These are phyloP conservation scores for Stagonosporopsis cucurbitacearum DNA, from an alignment of 2,329 filamentous ascomycete species.

Conservation along the genomic window DNA sequence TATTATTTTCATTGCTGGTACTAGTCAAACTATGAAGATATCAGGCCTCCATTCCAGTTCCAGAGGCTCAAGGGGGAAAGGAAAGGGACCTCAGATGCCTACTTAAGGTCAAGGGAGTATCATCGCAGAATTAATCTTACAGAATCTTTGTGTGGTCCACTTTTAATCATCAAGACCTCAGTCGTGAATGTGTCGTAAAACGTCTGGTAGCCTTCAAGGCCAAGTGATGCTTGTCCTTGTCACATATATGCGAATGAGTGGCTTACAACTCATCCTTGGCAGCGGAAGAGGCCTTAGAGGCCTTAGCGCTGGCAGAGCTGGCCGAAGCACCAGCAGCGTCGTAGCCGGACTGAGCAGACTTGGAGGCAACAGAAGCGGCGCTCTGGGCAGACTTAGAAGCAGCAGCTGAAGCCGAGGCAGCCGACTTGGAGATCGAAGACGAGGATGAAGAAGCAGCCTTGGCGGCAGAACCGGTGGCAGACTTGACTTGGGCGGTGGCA, in stretches of 20 bases:
- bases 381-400: slow-evolving; percentile 43
- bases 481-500: slow-evolving; percentile 36
- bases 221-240: slow-evolving; percentile 23
- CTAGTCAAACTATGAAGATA: slow-evolving; percentile 29
- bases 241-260: background rate
- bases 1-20: slow-evolving; percentile 29
- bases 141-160: slow-evolving; percentile 23
- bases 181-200: slow-evolving; percentile 34
- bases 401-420: slow-evolving; percentile 40
- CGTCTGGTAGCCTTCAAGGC: slow-evolving; percentile 21
- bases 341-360: slow-evolving; percentile 42
- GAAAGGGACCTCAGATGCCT: slow-evolving; percentile 26
- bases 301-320: slow-evolving; percentile 26
- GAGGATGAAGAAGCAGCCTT: slow-evolving; percentile 44
- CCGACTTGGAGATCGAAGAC: slow-evolving; percentile 43
- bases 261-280: slow-evolving; percentile 56
- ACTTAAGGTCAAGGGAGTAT: slow-evolving; percentile 31
- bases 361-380: slow-evolving; percentile 42
- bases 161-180: slow-evolving; percentile 26
- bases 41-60: slow-evolving; percentile 20
- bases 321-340: slow-evolving; percentile 43
- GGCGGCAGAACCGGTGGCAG: slow-evolving; percentile 27
- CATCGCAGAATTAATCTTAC: slow-evolving; percentile 35
- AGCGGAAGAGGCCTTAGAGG: slow-evolving; percentile 29
- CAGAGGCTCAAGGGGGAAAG: slow-evolving; percentile 18